Base-by-base conservation (phyloP, 176 grass and related monocot species). In the Aegilops umbellulata region DNA sequence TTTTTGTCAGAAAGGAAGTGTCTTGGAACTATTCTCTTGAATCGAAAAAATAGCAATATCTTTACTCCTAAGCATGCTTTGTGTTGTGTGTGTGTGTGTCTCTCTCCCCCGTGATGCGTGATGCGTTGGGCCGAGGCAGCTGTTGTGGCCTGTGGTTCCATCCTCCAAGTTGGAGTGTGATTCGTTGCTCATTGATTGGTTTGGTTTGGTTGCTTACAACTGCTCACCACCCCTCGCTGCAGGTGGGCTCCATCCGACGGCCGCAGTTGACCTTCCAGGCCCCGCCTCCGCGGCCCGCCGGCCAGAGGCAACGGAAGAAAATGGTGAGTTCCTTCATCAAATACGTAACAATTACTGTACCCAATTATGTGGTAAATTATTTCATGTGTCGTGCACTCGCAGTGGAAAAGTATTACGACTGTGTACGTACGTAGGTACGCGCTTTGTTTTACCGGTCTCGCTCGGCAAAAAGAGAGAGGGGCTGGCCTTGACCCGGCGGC, bases 261-360 rank as follows among this genome's bases (percentile, higher is more conserved):
- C 74, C 66, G 1, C 92, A 77, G 16, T 24, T 85, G 83, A 69
- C 79, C 44, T 77, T 80, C 20, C 36, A 41, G 25, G 82, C 65
- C 61, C 88, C 91, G 3, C 68, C 71, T 25, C 26, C 82, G 10
- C 35, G 23, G 57, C 26, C 82, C 20, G 26, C 31, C 0, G 82
- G 86, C 0, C 92, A 88, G 83, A 86, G 86, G 31, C 49, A 83
- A 4, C 83, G 79, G 8, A 93, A 93, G 82, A 93, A 93, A 72
- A 47, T 91, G 86, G 92, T 93, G 65, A 93, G 81, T 30, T 30
- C 41, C 57, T 85, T 27, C 41, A 17, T 47, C 41, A 47, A 27
- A 53, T 53, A n/a, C n/a, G n/a, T n/a, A 53, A 53, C 15, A 53
- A 16, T 53, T 17, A 51, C 5, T 0, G 47, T n/a, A n/a, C n/a